phyloP scores from a whole-genome alignment of 1,284 basidiomycete species.

The Mrakiaceae sp. region DNA sequence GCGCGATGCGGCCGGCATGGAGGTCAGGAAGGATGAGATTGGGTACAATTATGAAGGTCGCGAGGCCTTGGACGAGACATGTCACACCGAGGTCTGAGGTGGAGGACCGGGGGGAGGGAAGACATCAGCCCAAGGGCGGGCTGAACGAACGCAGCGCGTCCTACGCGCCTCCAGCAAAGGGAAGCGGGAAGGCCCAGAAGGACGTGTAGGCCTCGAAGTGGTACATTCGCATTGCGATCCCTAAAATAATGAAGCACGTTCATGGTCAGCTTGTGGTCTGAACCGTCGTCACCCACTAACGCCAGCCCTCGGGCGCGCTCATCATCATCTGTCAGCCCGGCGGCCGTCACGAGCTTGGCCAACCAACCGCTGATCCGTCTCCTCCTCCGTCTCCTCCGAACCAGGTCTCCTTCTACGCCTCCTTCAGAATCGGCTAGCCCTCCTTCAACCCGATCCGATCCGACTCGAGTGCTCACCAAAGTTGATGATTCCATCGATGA shows the following conservation, averaged over 20 bases:
- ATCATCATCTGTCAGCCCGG: too few relatives aligned
- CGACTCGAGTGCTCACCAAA: not conserved
- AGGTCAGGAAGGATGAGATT: constrained; percentile 8
- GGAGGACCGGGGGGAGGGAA: too few relatives aligned
- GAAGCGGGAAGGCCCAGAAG: constrained; percentile 17
- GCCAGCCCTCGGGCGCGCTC: too few relatives aligned
- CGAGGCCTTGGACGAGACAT: constrained; percentile 14
- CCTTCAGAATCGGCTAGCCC: not conserved
- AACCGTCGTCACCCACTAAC: too few relatives aligned
- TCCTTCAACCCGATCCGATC: not conserved
- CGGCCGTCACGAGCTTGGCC: too few relatives aligned
- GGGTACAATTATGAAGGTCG: constrained; percentile 9
- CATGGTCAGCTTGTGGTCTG: not conserved
- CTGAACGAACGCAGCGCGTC: too few relatives aligned
- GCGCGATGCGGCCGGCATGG: not conserved
- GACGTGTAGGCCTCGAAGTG: constrained; percentile 7
- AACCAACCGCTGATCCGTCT: too few relatives aligned
- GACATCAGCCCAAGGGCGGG: too few relatives aligned
- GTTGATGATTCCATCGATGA: constrained; percentile 14
- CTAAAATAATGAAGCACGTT: not conserved
- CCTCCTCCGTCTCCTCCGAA: not conserved
- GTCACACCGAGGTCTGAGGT: constrained; percentile 16
- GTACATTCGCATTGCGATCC: not conserved
- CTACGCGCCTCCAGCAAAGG: constrained; percentile 12
- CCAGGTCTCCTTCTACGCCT: not conserved